These are phyloP conservation scores for Silene coronaria DNA, from an alignment of 179 eudicot species.

Conservation along the genomic window DNA sequence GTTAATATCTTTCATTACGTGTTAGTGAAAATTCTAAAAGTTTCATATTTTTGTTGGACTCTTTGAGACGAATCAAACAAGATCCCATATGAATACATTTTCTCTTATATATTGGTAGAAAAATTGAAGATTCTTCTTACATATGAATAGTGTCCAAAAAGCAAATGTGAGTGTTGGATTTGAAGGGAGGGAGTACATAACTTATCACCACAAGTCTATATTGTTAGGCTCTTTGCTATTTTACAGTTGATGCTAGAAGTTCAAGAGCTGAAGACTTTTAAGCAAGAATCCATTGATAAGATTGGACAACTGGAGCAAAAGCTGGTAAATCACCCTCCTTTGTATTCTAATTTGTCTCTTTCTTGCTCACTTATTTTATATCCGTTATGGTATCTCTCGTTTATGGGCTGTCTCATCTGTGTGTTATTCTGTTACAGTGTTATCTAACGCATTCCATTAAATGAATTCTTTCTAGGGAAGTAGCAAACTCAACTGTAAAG, in stretches of 20 bases:
- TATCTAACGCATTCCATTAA: neutral
- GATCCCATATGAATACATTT: too few species aligned
- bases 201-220: slow-evolving; percentile 7
- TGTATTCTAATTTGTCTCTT: neutral
- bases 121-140: too few species aligned
- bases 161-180: too few species aligned
- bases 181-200: too few species aligned
- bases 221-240: slow-evolving; percentile 9
- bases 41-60: too few species aligned
- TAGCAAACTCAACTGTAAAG: neutral
- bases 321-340: slow-evolving; percentile 7
- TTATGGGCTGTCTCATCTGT: neutral
- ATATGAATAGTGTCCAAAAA: too few species aligned
- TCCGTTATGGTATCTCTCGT: neutral
- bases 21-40: too few species aligned
- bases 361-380: neutral
- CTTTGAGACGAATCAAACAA: too few species aligned
- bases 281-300: slow-evolving; percentile 16
- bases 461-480: neutral
- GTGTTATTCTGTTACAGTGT: neutral
- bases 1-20: too few species aligned
- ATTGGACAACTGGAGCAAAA: slow-evolving; percentile 13
- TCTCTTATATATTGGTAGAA: too few species aligned
- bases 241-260: slow-evolving; percentile 13
- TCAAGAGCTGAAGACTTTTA: slow-evolving; percentile 16